phyloP scores from a whole-genome alignment of 139 green algal genomes.

The Micractinium sp. region DNA sequence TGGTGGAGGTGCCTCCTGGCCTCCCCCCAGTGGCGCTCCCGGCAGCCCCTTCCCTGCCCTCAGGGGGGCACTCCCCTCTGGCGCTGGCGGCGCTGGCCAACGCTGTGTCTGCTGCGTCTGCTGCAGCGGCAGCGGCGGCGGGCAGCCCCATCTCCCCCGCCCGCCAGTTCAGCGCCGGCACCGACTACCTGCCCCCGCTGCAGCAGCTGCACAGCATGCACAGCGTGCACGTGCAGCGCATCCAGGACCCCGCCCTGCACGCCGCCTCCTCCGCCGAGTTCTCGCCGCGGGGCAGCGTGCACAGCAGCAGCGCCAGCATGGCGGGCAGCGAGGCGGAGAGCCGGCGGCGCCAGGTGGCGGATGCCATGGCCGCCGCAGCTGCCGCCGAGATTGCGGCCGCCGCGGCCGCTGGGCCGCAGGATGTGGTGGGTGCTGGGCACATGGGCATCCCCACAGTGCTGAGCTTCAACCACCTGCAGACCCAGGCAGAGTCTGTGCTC shows the following conservation, averaged over 20 bases:
- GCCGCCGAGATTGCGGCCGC: background rate
- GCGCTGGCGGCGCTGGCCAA: slow-evolving; percentile 11
- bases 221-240: background rate
- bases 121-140: background rate
- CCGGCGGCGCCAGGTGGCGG: background rate
- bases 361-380: background rate
- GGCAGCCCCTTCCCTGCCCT: background rate
- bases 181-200: background rate
- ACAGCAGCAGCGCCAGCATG: slow-evolving; percentile 11
- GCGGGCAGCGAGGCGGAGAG: background rate
- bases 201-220: background rate
- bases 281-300: slow-evolving; percentile 6
- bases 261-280: background rate
- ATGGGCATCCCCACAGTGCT: slow-evolving; percentile 5
- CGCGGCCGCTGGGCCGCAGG: background rate
- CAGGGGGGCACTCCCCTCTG: background rate
- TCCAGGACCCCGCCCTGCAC: background rate
- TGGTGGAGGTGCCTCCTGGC: slow-evolving; percentile 16
- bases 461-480: slow-evolving; percentile 26
- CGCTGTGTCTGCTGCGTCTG: background rate
- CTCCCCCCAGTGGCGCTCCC: background rate
- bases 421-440: no score
- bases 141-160: background rate
- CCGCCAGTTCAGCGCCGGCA: background rate
- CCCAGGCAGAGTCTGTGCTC: slow-evolving; percentile 10